These are phyloP conservation scores for Voacanga thouarsii DNA, from an alignment of 257 asterid genomes.

Conservation along the genomic window DNA sequence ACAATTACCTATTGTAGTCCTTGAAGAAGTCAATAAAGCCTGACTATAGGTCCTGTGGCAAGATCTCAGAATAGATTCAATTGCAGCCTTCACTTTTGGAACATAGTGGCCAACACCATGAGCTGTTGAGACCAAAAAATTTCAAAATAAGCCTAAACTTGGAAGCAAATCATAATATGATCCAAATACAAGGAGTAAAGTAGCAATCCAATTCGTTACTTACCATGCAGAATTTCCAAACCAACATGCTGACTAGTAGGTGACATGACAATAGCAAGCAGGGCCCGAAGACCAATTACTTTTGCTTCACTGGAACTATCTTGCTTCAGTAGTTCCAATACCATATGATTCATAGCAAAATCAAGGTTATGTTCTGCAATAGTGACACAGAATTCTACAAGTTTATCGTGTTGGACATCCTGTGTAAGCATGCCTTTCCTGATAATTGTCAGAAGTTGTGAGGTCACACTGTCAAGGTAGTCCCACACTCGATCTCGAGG, in stretches of 20 bases:
- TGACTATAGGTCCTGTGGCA: conserved; percentile 82
- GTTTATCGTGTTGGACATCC: conserved; percentile 97
- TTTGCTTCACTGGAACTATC: conserved; percentile 97
- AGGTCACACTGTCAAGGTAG: conserved; percentile 94
- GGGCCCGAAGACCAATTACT: conserved; percentile 97
- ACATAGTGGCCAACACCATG: conserved; percentile 95
- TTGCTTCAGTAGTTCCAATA: conserved; percentile 92
- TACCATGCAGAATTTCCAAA: conserved; percentile 96
- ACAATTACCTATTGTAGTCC: conserved; percentile 77
- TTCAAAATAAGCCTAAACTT: conserved; percentile 18
- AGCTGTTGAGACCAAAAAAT: conserved; percentile 49
- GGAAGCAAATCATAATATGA: conserved; percentile 11
- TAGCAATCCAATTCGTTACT: conserved; percentile 27
- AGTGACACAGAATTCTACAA: conserved; percentile 94
- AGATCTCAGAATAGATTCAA: conserved; percentile 85
- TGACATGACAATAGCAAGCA: conserved; percentile 97
- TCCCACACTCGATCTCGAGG: conserved; percentile 98
- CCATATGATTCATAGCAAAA: conserved; percentile 93
- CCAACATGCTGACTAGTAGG: conserved; percentile 94
- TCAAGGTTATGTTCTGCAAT: conserved; percentile 99
- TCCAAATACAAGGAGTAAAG: conserved; percentile 13
- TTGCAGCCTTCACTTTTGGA: conserved; percentile 97
- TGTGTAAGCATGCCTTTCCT: conserved; percentile 95
- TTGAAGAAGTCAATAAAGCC: conserved; percentile 97
- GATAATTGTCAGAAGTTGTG: conserved; percentile 89